A percentile compares a stretch with the other conserved stretches of the same genome.
Evolutionary conservation across 2,329 filamentous ascomycete species (phyloP).

Genomic region (Blumeria hordei): DNA sequence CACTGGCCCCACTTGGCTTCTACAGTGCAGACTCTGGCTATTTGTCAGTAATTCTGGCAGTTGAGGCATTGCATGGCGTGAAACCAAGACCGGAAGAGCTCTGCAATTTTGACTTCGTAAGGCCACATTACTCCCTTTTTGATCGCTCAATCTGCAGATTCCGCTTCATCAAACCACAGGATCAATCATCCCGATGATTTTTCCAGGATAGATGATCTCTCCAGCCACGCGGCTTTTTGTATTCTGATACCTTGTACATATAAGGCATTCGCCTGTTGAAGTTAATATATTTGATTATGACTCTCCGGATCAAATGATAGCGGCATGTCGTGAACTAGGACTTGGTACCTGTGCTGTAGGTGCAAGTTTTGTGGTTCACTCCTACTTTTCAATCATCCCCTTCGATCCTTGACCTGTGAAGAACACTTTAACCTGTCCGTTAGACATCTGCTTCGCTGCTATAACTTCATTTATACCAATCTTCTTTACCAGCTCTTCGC

Average conservation of each 20-base stretch:
- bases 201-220: background rate
- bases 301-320: background rate
- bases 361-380: background rate
- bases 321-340: background rate
- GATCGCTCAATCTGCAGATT: background rate
- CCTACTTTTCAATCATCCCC: background rate
- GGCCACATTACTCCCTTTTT: background rate
- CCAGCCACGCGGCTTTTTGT: background rate
- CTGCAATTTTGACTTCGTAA: background rate
- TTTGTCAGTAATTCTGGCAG: background rate
- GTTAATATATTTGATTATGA: background rate
- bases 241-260: background rate
- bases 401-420: background rate
- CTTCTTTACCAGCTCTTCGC: background rate
- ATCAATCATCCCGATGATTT: background rate
- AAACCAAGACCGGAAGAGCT: background rate
- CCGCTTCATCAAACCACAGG: background rate
- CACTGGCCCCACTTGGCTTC: background rate
- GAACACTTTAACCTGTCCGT: background rate
- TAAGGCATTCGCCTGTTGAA: background rate
- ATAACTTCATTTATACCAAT: background rate
- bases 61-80: background rate
- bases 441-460: background rate
- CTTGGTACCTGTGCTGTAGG: no score
- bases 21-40: background rate